Base-by-base conservation (phyloP, 2,329 filamentous ascomycete species). In the Gaeumannomyces sp. region DNA sequence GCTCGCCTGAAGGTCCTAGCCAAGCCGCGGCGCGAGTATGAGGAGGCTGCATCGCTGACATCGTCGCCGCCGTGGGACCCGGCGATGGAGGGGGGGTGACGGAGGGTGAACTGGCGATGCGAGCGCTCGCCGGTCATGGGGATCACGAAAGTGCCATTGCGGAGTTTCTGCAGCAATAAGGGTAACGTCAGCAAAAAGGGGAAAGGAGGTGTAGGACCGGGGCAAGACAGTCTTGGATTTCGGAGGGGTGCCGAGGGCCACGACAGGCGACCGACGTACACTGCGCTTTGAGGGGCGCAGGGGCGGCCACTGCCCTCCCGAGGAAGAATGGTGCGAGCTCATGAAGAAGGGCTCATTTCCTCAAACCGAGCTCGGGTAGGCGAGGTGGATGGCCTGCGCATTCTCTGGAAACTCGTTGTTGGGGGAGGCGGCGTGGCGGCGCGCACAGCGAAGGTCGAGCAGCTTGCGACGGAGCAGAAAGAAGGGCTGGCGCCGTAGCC, bases 111-210 rank as follows among this genome's bases (percentile, higher is more conserved):
- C 67, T 89, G 85, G 67, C 90, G 90, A 72, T 88, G 89, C 60
- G 92, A 85, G 68, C 93, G 90, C 76, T 96, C 91, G 71, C 94
- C 93, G 3, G 93, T 97, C 66, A 84, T 82, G 10, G 94, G 93
- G 64, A 96, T 84, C 70, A 98, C 90, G 75, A 96, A 93, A 59
- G 92, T 95, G 69, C 91, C 91, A 74, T 94, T 90, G 69, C 90
- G 89, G 67, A 96, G 82, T 83, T 93, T 87, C 85, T 89, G 73
- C 72, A 68, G 68, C 25, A 56, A 38, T 60, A 53, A 45, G 31
- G 59, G 29, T 59, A 27, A 29, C 57, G 66, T 66, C 59, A 62
- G 61, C 45, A 22, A 56, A 38, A 28, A 16, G 11, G 29, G 29
- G 16, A 11, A n/a, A 31, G 45, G 10, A 29, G 45, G 14, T 25